Base-by-base conservation (phyloP, 2,329 filamentous ascomycete species). In the Pseudovirgaria hyperparasitica region DNA sequence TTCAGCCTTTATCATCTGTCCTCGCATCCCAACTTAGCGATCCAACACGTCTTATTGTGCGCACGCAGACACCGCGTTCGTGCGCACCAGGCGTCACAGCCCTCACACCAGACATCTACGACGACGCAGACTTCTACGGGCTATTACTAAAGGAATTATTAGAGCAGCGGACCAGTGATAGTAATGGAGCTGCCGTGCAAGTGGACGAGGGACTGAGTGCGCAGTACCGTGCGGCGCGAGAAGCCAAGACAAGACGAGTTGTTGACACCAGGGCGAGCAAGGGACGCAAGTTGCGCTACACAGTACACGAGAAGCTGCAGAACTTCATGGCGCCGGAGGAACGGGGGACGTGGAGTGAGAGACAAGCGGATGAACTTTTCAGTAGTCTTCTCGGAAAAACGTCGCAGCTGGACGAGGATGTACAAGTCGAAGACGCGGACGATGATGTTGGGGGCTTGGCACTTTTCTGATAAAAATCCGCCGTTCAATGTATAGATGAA, bases 281-380 rank as follows among this genome's bases (percentile, higher is more conserved):
- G 57, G 90, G 90, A 5, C 67, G 90, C 26, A 94, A 94, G 61
- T 71, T 98, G 67, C 70, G 84, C 20, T 98, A 87, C 56, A 90
- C 82, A 10, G 84, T 94, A 23, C 86, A 96, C 48, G 87, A 96
- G 61, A 96, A 96, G 62, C 56, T 98, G 46, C 82, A 93, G 59
- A 94, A 94, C 54, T 96, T 96, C 48, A 94, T 94, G 85, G 86
- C 86, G 8, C 76, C 85, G 0, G 84, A 94, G 51, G 81, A 92
- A 49, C 65, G 82, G 28, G 67, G 78, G 4, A 57, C 54, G 10
- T 98, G 90, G 90, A 80, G 82, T 35, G 73, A 78, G 39, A 68
- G 72, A 33, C 84, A 86, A 29, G 72, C 84, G 32, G 82, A 90
- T 36, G 63, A 67, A 37, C 41, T 67, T 33, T 67, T 67, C 40